phyloP scores from a whole-genome alignment of 805 yeast genomes.

The Ogataea degrootiae region DNA sequence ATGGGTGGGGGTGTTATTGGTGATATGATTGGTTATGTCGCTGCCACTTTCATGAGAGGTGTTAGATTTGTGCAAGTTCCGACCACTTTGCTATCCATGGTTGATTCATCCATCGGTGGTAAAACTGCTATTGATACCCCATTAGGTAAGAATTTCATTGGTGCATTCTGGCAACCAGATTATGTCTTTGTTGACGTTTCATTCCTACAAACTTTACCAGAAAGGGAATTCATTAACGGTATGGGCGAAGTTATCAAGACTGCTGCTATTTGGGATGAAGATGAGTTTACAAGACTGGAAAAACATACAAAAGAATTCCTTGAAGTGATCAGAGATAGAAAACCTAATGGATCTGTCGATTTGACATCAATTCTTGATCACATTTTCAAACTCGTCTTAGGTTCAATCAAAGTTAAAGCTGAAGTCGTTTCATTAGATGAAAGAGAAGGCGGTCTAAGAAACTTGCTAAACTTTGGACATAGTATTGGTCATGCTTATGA shows the following conservation, averaged over 20 bases:
- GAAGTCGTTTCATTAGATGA: constrained; percentile 92
- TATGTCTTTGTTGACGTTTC: constrained; percentile 83
- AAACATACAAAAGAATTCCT: constrained; percentile 65
- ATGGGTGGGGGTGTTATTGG: constrained; percentile 99
- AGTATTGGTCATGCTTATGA: constrained; percentile 97
- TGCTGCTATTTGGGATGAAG: constrained; percentile 95
- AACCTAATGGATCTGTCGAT: constrained; percentile 49
- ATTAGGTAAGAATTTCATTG: constrained; percentile 89
- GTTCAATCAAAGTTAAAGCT: constrained; percentile 87
- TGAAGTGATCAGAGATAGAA: constrained; percentile 49
- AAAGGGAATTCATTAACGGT: constrained; percentile 93
- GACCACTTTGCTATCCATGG: constrained; percentile 92
- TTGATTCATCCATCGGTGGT: constrained; percentile 96
- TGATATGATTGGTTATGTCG: constrained; percentile 97
- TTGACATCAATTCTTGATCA: constrained; percentile 67
- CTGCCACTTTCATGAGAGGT: constrained; percentile 99
- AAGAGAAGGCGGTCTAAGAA: constrained; percentile 91
- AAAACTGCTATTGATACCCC: constrained; percentile 98
- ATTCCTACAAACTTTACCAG: constrained; percentile 83
- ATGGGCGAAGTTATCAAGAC: constrained; percentile 98
- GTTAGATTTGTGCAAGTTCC: constrained; percentile 92
- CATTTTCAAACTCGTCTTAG: constrained; percentile 72
- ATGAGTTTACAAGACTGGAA: constrained; percentile 82
- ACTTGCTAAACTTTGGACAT: constrained; percentile 91
- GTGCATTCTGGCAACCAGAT: constrained; percentile 96